phyloP scores from a whole-genome alignment of 2,329 filamentous ascomycete genomes.

The Hymenoscyphus scutula region DNA sequence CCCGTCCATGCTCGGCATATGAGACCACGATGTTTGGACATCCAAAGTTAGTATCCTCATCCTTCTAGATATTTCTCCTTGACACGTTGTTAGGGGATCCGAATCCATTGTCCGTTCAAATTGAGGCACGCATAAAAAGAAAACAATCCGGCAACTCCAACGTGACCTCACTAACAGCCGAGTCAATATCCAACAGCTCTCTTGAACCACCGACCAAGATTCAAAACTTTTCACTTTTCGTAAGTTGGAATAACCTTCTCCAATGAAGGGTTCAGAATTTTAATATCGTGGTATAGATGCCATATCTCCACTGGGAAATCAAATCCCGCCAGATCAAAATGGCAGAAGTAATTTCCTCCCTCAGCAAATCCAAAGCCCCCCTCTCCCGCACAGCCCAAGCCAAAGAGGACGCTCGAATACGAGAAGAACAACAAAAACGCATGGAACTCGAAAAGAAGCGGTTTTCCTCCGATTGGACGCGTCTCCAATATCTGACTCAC shows the following conservation, averaged over 20 bases:
- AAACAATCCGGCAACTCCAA: not conserved
- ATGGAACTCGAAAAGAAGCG: not conserved
- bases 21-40: constrained; percentile 19
- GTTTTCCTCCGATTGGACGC: constrained; percentile 7
- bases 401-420: not conserved
- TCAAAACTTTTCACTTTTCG: not conserved
- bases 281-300: constrained; percentile 16
- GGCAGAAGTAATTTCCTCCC: constrained; percentile 22
- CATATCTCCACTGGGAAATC: constrained; percentile 35
- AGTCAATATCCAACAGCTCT: not conserved
- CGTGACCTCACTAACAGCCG: not conserved
- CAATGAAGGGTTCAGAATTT: not conserved
- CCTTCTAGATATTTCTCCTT: not conserved
- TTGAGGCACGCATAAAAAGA: not conserved
- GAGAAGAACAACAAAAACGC: constrained; percentile 3
- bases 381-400: not conserved
- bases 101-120: not conserved
- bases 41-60: constrained; percentile 11
- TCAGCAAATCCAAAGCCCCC: not conserved
- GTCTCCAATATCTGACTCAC: not conserved
- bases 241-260: not conserved
- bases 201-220: not conserved
- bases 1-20: constrained; percentile 28
- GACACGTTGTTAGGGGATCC: not conserved
- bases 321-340: constrained; percentile 19